Conservation (phyloP, 2,329 filamentous ascomycete species). For the Phaeosphaeriaceae sp. region DNA sequence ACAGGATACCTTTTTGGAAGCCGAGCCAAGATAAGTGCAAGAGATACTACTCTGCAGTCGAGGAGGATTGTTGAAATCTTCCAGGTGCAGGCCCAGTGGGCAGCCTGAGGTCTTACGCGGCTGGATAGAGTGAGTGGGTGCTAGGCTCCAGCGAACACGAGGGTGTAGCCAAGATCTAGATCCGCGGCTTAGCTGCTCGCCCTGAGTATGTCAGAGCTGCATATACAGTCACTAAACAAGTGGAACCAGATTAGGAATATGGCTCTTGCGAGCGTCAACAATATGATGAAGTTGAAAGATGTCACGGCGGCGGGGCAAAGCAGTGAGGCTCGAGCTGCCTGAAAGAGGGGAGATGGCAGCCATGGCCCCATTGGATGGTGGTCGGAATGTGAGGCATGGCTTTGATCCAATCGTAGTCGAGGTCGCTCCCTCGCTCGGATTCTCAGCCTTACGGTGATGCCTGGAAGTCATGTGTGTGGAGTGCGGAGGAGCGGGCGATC, state of each 20-base stretch:
- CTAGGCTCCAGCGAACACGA: conserved; percentile 8
- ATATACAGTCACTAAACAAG: neutral
- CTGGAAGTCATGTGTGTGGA: conserved; percentile 21
- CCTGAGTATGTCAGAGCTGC: neutral
- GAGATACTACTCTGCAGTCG: neutral
- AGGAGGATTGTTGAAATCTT: neutral
- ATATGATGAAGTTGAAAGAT: neutral
- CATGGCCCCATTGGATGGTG: conserved; percentile 12
- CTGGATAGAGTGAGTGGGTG: neutral
- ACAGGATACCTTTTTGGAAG: no score
- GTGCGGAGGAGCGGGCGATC: conserved; percentile 13
- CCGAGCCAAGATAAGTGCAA: neutral
- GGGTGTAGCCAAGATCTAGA: neutral
- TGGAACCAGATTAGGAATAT: neutral
- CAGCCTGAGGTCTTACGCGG: conserved; percentile 1
- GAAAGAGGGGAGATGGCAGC: conserved; percentile 4
- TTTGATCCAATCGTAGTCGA: conserved; percentile 14
- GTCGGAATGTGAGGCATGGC: conserved; percentile 3
- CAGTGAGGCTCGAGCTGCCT: conserved; percentile 12
- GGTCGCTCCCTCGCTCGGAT: conserved; percentile 2
- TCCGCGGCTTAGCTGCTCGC: neutral
- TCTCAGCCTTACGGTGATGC: conserved; percentile 10
- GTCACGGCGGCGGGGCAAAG: conserved; percentile 14
- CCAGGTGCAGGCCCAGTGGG: neutral
- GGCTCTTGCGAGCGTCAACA: neutral